Conservation (phyloP, 2,329 filamentous ascomycete species). For the Phaeomoniella chlamydospora region DNA sequence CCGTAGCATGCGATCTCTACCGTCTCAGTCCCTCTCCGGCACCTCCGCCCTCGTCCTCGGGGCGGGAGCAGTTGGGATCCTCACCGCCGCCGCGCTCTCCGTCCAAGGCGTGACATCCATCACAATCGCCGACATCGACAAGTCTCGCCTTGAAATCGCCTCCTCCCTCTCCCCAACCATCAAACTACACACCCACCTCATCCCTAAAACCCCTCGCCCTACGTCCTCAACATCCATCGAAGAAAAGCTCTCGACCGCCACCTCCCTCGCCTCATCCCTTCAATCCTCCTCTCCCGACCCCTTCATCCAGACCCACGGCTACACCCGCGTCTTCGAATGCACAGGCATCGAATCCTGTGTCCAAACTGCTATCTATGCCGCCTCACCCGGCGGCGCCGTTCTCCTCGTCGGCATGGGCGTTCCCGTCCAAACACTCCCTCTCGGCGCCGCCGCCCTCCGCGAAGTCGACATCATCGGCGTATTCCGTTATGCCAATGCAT, state of each 20-base stretch:
- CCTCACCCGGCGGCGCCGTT: slow-evolving; percentile 33
- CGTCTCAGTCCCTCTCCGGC: slow-evolving; percentile 14
- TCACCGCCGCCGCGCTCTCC: slow-evolving; percentile 43
- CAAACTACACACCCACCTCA: not conserved
- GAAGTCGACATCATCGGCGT: slow-evolving; percentile 45
- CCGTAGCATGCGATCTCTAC: slow-evolving; percentile 31
- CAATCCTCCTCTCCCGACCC: slow-evolving; percentile 9
- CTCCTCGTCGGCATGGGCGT: slow-evolving; percentile 44
- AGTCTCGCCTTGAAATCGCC: slow-evolving; percentile 40
- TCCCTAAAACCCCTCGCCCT: not conserved
- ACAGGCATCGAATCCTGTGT: slow-evolving; percentile 29
- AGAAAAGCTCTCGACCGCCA: slow-evolving; percentile 28
- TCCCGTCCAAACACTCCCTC: slow-evolving; percentile 36
- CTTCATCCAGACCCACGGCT: slow-evolving; percentile 16
- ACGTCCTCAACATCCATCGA: slow-evolving; percentile 7
- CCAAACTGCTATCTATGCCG: slow-evolving; percentile 29
- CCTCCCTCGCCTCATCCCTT: slow-evolving; percentile 18
- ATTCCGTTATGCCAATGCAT: slow-evolving; percentile 40
- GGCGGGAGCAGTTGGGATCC: slow-evolving; percentile 45
- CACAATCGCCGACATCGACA: slow-evolving; percentile 47
- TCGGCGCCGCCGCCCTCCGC: slow-evolving; percentile 38
- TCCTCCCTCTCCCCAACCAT: slow-evolving; percentile 13
- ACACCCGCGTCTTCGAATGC: slow-evolving; percentile 30
- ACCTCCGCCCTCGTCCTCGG: slow-evolving; percentile 43
- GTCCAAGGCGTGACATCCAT: slow-evolving; percentile 39